phyloP scores from a whole-genome alignment of 2,329 filamentous ascomycete species.

The Metarhizium humberi region DNA sequence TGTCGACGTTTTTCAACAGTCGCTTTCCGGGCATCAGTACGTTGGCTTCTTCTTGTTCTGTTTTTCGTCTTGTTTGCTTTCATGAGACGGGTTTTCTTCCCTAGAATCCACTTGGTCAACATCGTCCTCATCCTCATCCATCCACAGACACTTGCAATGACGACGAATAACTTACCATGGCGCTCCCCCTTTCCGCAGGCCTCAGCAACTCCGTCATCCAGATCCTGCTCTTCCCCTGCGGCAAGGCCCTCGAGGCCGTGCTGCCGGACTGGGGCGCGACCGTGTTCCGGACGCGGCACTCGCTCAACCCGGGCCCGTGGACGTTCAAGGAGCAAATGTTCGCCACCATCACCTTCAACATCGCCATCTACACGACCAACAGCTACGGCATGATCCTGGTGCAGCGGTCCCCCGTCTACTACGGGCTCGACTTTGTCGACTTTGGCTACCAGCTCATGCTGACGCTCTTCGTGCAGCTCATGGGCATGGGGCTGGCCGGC shows the following conservation, averaged over 20 bases:
- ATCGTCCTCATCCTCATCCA: not conserved
- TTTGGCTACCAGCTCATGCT: slow-evolving; percentile 39
- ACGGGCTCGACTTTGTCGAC: slow-evolving; percentile 27
- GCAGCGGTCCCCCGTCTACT: slow-evolving; percentile 35
- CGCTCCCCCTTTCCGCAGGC: slow-evolving; percentile 7
- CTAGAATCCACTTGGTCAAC: not conserved
- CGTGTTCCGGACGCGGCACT: slow-evolving; percentile 29
- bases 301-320: slow-evolving; percentile 44
- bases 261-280: slow-evolving; percentile 37
- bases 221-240: slow-evolving; percentile 37
- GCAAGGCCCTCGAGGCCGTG: slow-evolving; percentile 29
- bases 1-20: slow-evolving; percentile 31
- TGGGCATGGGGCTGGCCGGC: slow-evolving; percentile 47
- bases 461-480: slow-evolving; percentile 36
- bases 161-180: not conserved
- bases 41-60: not conserved
- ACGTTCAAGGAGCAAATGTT: slow-evolving; percentile 51
- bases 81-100: too few species aligned
- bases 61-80: too few species aligned
- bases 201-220: slow-evolving; percentile 30
- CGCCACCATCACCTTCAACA: slow-evolving; percentile 50
- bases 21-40: slow-evolving; percentile 26
- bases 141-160: too few species aligned
- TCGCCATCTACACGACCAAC: slow-evolving; percentile 34
- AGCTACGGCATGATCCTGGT: slow-evolving; percentile 38